These are phyloP conservation scores for Sclerotinia sclerotiorum DNA, from an alignment of 2,329 filamentous ascomycete species.

Conservation along the genomic window DNA sequence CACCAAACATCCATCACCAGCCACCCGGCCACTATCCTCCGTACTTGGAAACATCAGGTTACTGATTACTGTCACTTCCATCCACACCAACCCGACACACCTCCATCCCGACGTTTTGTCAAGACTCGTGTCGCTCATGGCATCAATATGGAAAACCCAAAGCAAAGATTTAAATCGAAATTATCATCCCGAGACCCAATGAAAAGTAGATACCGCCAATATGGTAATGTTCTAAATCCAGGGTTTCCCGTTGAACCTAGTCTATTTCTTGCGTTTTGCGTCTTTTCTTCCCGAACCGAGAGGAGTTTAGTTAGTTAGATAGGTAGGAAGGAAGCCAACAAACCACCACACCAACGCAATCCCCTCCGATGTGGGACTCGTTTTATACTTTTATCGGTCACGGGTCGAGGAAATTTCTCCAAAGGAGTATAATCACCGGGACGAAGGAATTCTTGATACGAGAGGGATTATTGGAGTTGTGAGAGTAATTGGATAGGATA, in stretches of 20 bases:
- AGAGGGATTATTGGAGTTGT: background rate
- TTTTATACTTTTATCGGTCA: conserved; percentile 18
- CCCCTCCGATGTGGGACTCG: conserved; percentile 15
- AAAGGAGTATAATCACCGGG: conserved; percentile 9
- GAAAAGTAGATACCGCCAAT: conserved; percentile 14
- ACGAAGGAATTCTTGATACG: background rate
- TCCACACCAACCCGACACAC: background rate
- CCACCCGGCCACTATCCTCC: background rate
- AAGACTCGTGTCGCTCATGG: conserved; percentile 18
- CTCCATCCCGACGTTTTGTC: conserved; percentile 1
- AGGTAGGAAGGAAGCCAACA: background rate
- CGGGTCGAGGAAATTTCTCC: conserved; percentile 8
- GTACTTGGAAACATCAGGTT: background rate
- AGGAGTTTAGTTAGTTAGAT: background rate
- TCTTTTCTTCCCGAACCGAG: conserved; percentile 8
- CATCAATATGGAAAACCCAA: background rate
- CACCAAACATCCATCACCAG: background rate
- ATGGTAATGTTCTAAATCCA: conserved; percentile 19
- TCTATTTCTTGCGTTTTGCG: background rate
- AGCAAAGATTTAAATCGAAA: background rate
- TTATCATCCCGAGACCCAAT: conserved; percentile 17
- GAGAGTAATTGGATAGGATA: background rate
- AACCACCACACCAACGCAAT: conserved; percentile 6
- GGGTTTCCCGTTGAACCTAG: conserved; percentile 2
- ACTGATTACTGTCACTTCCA: background rate